Base-by-base conservation (phyloP, 176 grass and related monocot species). In the Poa annua region DNA sequence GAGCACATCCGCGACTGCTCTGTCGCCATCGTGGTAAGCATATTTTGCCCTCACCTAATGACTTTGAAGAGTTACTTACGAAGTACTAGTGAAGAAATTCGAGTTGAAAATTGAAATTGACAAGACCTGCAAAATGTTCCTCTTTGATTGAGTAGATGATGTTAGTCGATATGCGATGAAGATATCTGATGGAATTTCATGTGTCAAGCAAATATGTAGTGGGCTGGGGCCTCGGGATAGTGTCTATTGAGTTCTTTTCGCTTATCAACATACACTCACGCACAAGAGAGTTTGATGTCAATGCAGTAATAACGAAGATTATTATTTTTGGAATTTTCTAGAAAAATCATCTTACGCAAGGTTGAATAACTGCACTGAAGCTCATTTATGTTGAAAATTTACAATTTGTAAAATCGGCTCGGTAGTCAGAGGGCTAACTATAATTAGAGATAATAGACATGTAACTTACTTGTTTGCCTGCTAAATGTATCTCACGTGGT, bases 1-100 rank as follows among this genome's bases (percentile, higher is more conserved):
- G 96, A 98, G 67, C 90, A 80, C 60, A 98, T 98, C 61, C 88
- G 92, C 9, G 77, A 95, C 55, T 95, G 88, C 87, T 95, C 96
- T 0, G 68, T 95, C 47, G 96, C 92, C 36, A 95, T 98, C 41
- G 93, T 98, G 5, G 92, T 98, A 85, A 63, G 96, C 70, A 51
- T 66, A 66, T 13, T 8, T 75, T 25, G 42, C 68, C 54, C 65
- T 53, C 41, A 24, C 79, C 33, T 78, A 38, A 38, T 38, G 8
- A 14, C 25, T 17, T 39, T 15, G 14, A 24, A 52, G 4, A 48
- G 6, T 53, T 76, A 11, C 47, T 24, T 17, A 8, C 0, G 19
- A 39, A 54, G 11, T 7, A 24, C 17, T 48, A 50, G 48, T 25
- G 6, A 14, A 41, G 64, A 22, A 19, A n/a, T 41, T 72, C 0